Evolutionary conservation across 768 basidiomycete species (phyloP).

Genomic region (Coprinellus micaceus): DNA sequence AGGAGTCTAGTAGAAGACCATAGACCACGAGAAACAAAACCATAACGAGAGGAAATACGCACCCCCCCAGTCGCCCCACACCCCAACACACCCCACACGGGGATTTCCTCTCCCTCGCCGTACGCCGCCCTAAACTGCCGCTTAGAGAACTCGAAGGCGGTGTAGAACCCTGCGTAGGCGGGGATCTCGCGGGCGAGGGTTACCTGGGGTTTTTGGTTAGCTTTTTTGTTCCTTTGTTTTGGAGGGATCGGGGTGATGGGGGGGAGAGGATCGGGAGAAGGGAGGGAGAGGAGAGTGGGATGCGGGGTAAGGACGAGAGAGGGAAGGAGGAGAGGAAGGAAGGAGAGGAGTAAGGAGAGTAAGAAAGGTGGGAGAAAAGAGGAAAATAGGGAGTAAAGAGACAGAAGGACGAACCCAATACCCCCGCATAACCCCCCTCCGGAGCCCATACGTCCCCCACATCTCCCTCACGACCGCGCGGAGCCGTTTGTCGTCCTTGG

Average conservation of each 20-base stretch:
- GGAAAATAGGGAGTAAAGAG: too few species aligned
- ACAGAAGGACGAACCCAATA: constrained; percentile 69
- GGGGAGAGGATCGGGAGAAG: too few species aligned
- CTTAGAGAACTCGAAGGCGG: constrained; percentile 88
- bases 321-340: neutral
- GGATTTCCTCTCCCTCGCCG: constrained; percentile 58
- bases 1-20: too few species aligned
- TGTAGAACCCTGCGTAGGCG: constrained; percentile 90
- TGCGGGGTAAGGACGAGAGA: too few species aligned
- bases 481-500: constrained; percentile 72
- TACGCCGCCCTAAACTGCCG: constrained; percentile 64
- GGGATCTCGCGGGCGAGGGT: constrained; percentile 94
- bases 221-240: neutral
- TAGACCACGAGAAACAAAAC: too few species aligned
- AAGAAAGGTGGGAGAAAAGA: too few species aligned
- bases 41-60: too few species aligned
- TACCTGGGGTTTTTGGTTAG: constrained; percentile 45
- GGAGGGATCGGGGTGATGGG: too few species aligned
- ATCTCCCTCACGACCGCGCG: constrained; percentile 71
- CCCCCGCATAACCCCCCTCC: constrained; percentile 90
- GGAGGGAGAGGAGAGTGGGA: too few species aligned
- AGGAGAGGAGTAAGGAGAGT: too few species aligned
- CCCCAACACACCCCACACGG: constrained; percentile 81
- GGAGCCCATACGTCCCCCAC: constrained; percentile 84
- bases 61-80: constrained; percentile 85